Evolutionary conservation across 371 early-diverging fungal species (phyloP), one percentile per base, ranked within the genome.

Genomic region (Thermomucor indicae-seudaticae): DNA sequence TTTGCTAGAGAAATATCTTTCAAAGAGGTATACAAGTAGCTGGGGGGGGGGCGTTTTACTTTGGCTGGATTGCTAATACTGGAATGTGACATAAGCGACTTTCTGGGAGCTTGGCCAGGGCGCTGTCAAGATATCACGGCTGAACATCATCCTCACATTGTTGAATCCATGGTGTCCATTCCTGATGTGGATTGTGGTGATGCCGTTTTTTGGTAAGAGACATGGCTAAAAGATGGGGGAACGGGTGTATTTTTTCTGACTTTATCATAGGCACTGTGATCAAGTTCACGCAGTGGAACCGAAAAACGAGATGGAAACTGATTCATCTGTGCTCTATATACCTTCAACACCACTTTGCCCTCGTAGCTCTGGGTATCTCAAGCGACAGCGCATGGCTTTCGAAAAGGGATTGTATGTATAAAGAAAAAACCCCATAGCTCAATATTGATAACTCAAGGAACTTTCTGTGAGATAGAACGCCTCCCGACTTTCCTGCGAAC

Each of bases 401-500:
- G 51, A 55, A 17, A 47, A 43, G 6, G 73, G 73, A 30, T 14
- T 47, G 65, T 69, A 53, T 54, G 66, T 57, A 17, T 16, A 12
- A 30, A 17, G 20, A 2, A 25, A 25, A 3, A 10, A 1, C n/a
- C 2, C 7, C 19, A 12, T 6, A 20, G 23, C 27, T 14, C 12
- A 22, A 25, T 11, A 19, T 7, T 22, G n/a, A 22, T 39, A 23
- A 34, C 16, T 35, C 42, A 41, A 31, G 25, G 43, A 12, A 12
- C n/a, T 30, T 28, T 28, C 34, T 49, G 4, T n/a, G n/a, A 22
- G 5, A 19, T 51, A 62, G 67, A 7, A 67, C 70, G 6, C 73
- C 73, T 22, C 65, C 70, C 22, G 70, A 66, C 45, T 73, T 70
- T 44, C 73, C 73, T 30, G 62, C 55, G 6, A 73, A 73, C 16